Evolutionary conservation across 148 eudicot species (phyloP), one percentile per base, ranked within the genome.

Genomic region (Dianthus caryophyllus): DNA sequence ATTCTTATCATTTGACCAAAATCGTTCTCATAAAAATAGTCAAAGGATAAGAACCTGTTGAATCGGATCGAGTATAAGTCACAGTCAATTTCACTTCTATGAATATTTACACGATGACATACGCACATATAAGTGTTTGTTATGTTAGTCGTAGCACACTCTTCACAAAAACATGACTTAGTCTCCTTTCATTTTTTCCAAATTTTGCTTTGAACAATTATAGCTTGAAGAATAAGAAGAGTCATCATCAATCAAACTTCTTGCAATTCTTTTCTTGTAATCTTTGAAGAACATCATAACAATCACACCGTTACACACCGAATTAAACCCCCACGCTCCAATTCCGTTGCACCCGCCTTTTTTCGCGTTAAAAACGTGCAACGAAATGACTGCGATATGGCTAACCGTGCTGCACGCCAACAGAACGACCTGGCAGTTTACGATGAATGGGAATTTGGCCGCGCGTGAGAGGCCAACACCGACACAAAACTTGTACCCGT

Each of bases 341-440:
- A 82, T 80, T 18, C 88, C 88, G 61, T 78, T 80, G 52, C 88
- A 85, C 60, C 88, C 88, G 31, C 88, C 84, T 53, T 76, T 80
- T 8, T 53, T 38, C n/a, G 53, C 70, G 30, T 61, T 53, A 13
- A 36, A 61, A 31, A 41, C 41, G 53, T 82, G 86, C 61, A 85
- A 29, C 29, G 69, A 31, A 44, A 85, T 48, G 0, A 78, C 88
- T 13, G 84, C 86, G 8, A 71, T 67, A 33, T 85, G 88, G 54
- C 81, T 77, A 0, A 50, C 71, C 36, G 78, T 44, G 55, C 80
- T 82, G 33, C 81, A 80, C 3, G 73, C 75, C 59, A 85, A 8
- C 49, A 82, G 36, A 14, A 76, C 75, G 30, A 77, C 68, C 38
- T 82, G 82, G 30, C 79, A 82, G 15, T 69, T 73, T 30, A 80